Percentiles rank a stretch among this genome's conserved stretches.
Evolutionary conservation across 768 basidiomycete species (phyloP).

Genomic region (Tylopilus intermedius): DNA sequence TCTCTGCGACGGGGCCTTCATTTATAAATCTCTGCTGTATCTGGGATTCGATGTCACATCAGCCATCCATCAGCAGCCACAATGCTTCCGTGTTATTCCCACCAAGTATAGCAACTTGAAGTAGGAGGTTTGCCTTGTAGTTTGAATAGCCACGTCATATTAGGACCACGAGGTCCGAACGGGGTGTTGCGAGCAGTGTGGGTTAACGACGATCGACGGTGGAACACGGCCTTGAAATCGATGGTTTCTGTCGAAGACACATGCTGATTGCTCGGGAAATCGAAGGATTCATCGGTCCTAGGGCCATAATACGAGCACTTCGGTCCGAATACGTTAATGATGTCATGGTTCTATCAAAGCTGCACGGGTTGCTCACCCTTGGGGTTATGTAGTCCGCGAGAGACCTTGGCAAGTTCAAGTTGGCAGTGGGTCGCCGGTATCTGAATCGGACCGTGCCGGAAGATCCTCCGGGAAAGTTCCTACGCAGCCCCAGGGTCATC

Average conservation of each 20-base stretch:
- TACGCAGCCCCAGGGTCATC: not conserved
- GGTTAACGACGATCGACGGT: not conserved
- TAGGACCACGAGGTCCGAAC: not conserved
- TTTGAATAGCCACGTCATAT: not conserved
- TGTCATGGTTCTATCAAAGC: not conserved
- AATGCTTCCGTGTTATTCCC: not conserved
- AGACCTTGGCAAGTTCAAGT: too few species aligned
- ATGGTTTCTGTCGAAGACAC: not conserved
- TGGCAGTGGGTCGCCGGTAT: not conserved
- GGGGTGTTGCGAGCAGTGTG: not conserved
- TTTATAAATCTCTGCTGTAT: not conserved
- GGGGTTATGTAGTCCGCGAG: not conserved
- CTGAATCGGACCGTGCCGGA: conserved; percentile 12
- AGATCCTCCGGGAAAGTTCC: not conserved
- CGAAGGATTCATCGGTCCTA: not conserved
- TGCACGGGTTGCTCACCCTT: not conserved
- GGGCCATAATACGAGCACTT: not conserved
- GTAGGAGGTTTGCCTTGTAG: not conserved
- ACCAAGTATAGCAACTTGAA: not conserved
- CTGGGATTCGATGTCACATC: conserved; percentile 6
- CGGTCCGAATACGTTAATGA: not conserved
- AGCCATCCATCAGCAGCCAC: not conserved
- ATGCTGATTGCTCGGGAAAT: not conserved
- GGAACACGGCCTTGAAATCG: not conserved
- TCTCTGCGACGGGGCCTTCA: conserved; percentile 2